Evolutionary conservation across 2,329 filamentous ascomycete genomes (phyloP).

Genomic region (Aspergillus fischeri): DNA sequence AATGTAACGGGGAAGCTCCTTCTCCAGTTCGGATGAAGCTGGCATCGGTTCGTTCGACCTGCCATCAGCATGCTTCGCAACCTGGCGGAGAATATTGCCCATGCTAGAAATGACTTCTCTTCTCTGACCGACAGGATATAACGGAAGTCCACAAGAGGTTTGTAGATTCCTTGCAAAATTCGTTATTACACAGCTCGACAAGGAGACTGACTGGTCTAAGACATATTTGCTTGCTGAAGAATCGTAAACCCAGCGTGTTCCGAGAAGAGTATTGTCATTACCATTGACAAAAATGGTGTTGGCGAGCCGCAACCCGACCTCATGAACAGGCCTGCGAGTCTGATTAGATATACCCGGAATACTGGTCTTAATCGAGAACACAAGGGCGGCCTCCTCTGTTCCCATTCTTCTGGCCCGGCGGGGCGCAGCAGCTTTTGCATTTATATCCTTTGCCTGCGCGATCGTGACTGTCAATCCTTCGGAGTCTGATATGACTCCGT

Average conservation of each 20-base stretch:
- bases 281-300: constrained; percentile 42
- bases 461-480: constrained; percentile 36
- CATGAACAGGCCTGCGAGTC: constrained; percentile 15
- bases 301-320: constrained; percentile 38
- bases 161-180: constrained; percentile 12
- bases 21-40: constrained; percentile 40
- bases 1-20: constrained; percentile 38
- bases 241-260: constrained; percentile 32
- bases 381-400: constrained; percentile 30
- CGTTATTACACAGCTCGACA: constrained; percentile 30
- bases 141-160: constrained; percentile 27
- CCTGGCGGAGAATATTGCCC: constrained; percentile 41
- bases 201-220: constrained; percentile 24
- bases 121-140: constrained; percentile 34
- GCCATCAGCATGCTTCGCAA: constrained; percentile 30
- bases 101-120: constrained; percentile 38
- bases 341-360: constrained; percentile 1
- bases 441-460: constrained; percentile 20
- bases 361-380: constrained; percentile 22
- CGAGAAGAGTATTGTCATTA: constrained; percentile 37
- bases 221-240: constrained; percentile 16
- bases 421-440: constrained; percentile 26
- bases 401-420: constrained; percentile 27
- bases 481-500: constrained; percentile 13
- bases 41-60: constrained; percentile 30